These are phyloP conservation scores for Starmerella sp. DNA, from an alignment of 805 yeast species.

Conservation along the genomic window DNA sequence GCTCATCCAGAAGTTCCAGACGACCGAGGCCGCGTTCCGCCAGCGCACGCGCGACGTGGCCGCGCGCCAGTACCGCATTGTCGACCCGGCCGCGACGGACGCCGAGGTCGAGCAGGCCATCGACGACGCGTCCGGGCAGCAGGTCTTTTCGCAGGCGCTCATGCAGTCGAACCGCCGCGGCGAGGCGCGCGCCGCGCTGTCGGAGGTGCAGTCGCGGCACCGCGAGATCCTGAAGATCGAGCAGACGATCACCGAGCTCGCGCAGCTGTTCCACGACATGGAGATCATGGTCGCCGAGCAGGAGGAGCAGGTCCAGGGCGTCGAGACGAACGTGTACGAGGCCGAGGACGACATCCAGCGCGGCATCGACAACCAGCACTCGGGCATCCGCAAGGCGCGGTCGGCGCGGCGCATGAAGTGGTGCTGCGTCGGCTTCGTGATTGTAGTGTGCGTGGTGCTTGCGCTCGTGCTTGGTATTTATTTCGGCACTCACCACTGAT, in stretches of 20 bases:
- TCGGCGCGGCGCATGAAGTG: conserved; percentile 83
- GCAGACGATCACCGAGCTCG: conserved; percentile 87
- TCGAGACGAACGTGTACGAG: conserved; percentile 63
- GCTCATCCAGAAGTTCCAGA: conserved; percentile 74
- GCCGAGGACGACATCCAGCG: conserved; percentile 88
- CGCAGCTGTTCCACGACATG: conserved; percentile 91
- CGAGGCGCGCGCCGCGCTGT: conserved; percentile 87
- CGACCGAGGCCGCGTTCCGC: conserved; percentile 74
- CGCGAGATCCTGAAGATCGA: conserved; percentile 89
- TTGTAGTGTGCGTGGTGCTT: conserved; percentile 24
- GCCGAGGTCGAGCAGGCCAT: conserved; percentile 76
- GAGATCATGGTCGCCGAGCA: conserved; percentile 93
- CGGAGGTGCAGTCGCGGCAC: conserved; percentile 93
- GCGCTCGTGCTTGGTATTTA: conserved; percentile 22
- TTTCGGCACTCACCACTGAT: conserved; percentile 16
- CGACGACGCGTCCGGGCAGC: conserved; percentile 70
- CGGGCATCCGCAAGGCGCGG: conserved; percentile 78
- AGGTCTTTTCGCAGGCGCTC: conserved; percentile 82
- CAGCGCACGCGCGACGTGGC: conserved; percentile 78
- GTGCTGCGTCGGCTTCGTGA: conserved; percentile 45
- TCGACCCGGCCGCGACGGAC: conserved; percentile 41
- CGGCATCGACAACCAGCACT: conserved; percentile 86
- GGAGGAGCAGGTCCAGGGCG: conserved; percentile 72
- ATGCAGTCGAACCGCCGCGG: conserved; percentile 32
- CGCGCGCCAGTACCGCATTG: conserved; percentile 83